Percentiles rank a stretch among this genome's conserved stretches.
Evolutionary conservation across 768 basidiomycete genomes (phyloP).

Genomic region (Russula abietina): DNA sequence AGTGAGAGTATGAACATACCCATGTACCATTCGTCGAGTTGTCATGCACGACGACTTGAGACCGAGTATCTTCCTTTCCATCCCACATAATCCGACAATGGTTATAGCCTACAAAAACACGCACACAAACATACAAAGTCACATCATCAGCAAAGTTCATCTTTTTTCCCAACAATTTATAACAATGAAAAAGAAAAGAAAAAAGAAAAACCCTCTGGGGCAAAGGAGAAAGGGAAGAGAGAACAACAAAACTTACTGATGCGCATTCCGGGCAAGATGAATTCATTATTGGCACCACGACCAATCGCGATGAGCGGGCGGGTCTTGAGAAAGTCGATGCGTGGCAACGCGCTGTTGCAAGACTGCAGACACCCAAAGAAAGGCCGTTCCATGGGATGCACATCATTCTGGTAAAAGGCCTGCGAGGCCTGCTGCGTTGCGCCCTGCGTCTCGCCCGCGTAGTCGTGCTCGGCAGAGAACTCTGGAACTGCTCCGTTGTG

Average conservation of each 20-base stretch:
- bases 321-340: slow-evolving; percentile 21
- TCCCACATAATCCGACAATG: slow-evolving; percentile 61
- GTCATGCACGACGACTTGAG: slow-evolving; percentile 48
- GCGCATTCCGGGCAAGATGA: slow-evolving; percentile 63
- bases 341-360: slow-evolving; percentile 6
- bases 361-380: slow-evolving; percentile 21
- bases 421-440: slow-evolving; percentile 24
- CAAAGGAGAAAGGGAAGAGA: neutral
- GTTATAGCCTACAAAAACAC: slow-evolving; percentile 37
- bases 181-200: slow-evolving; percentile 21
- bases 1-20: slow-evolving; percentile 36
- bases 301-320: slow-evolving; percentile 11
- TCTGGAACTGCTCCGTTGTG: neutral
- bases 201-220: slow-evolving; percentile 4
- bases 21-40: slow-evolving; percentile 70
- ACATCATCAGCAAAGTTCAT: neutral
- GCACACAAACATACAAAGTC: neutral
- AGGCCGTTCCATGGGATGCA: slow-evolving; percentile 13
- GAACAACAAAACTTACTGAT: slow-evolving; percentile 47
- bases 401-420: neutral
- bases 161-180: slow-evolving; percentile 22
- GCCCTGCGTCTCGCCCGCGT: slow-evolving; percentile 19
- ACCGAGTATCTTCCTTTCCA: slow-evolving; percentile 38
- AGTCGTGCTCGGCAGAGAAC: neutral
- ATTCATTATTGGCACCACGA: slow-evolving; percentile 34